Evolutionary conservation across 306 rosid species (phyloP).

Genomic region (Trichosanthes truncata): DNA sequence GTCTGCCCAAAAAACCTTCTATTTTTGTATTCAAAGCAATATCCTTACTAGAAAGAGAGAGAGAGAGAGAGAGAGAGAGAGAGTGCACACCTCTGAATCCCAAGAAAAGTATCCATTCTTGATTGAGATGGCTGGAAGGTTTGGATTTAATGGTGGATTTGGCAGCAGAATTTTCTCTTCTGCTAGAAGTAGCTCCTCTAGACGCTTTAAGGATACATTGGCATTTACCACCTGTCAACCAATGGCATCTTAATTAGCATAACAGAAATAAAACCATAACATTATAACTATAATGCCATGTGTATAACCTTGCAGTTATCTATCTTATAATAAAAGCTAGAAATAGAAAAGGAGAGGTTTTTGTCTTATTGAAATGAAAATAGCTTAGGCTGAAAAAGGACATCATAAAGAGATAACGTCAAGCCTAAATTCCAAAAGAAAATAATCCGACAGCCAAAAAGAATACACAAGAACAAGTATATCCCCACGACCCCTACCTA

Average conservation of each 20-base stretch:
- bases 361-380: no score
- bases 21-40: not conserved
- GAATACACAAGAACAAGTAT: no score
- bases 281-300: not conserved
- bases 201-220: conserved; percentile 59
- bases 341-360: not conserved
- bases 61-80: not conserved
- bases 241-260: not conserved
- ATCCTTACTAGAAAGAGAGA: not conserved
- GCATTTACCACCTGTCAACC: conserved; percentile 63
- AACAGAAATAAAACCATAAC: not conserved
- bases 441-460: not conserved
- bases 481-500: no score
- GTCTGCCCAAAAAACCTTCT: no score
- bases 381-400: no score
- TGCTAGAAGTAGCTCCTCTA: conserved; percentile 62
- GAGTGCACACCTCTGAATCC: conserved; percentile 46
- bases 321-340: not conserved
- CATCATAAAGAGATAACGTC: not conserved
- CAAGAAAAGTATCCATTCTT: conserved; percentile 68
- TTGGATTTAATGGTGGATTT: conserved; percentile 51
- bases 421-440: not conserved
- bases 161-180: conserved; percentile 51
- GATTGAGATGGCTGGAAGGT: conserved; percentile 67
- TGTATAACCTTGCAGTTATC: not conserved